Base-by-base conservation (phyloP, 129 eudicot species). In the Smallanthus sonchifolius region DNA sequence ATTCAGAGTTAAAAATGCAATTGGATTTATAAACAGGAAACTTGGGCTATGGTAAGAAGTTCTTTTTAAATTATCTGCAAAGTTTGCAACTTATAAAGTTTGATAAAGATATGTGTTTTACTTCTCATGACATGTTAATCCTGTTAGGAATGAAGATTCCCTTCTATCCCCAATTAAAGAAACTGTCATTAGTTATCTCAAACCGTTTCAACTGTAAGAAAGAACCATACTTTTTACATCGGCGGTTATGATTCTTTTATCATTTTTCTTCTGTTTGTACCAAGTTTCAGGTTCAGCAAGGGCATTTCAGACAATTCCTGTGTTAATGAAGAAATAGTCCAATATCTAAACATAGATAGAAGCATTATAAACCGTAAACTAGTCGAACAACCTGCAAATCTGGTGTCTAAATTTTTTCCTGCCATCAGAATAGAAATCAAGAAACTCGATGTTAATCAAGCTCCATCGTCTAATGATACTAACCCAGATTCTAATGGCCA, bases 11-110 rank as follows among this genome's bases (percentile, higher is more conserved):
- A 65, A 73, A 71, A 40, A 72, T 72, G 91, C 77, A 73, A 70
- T 74, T 83, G 79, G 77, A 11, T 77, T 83, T 67, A 14, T 80
- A 48, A 88, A 79, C 68, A 80, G 96, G 85, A 92, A 92, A 83
- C 38, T 87, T 13, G 93, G 87, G 24, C 86, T 55, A 65, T 67
- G 93, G 97, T 92, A 84, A 79, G 86, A 57, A 28, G 2, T 66
- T 62, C 13, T 62, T 67, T 28, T 11, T 4, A 6, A n/a, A 62
- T 7, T 51, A 8, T 38, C 51, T 20, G 10, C 34, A 19, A 4
- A 20, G 5, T 15, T 15, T 68, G 7, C 38, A 75, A 38, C 20
- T 15, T 38, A 10, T 32, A 10, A 49, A 66, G 5, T 39, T 65
- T 65, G 30, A 38, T 51, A 51, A n/a, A 11, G 43, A 36, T 49